Base-by-base conservation (phyloP, 371 early-diverging fungal species). In the Batkoa obscura region DNA sequence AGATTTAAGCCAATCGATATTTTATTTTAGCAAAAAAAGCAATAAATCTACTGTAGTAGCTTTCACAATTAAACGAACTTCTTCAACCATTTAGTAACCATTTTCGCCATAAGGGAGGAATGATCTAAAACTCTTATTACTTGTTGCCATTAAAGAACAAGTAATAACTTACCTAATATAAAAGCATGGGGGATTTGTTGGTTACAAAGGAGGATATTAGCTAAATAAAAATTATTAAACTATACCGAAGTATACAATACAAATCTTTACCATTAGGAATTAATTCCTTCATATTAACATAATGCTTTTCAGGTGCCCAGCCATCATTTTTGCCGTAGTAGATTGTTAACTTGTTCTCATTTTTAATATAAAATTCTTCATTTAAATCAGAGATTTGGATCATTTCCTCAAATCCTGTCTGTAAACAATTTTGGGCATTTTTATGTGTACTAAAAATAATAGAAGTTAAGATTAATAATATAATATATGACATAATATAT, bases 161-260 rank as follows among this genome's bases (percentile, higher is more conserved):
- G 8, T 50, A 6, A 23, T 48, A 50, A 10, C 3, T 35, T 53
- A 53, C 53, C 34, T 53, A 53, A 38, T 39, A 53, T 39, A 35
- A 53, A 53, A 30, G 53, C 53, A 38, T 53, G 53, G 12, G 53
- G 53, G 38, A 53, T 53, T 3, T 15, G 5, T 35, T 53, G 38
- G 2, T 5, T 37, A 35, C 53, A 53, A 34, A 53, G 53, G 3
- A 32, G 3, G 5, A 53, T 17, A 3, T 53, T 53, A 5, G 30
- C 53, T 53, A 53, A 33, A 33, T 37, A 3, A 37, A 38, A 37
- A 12, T 15, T 6, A 37, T 17, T 4, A 6, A 50, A 3, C 3
- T 30, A 50, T 35, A 12, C 6, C 10, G 8, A 37, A n/a, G 30
- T 37, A 38, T 2, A 12, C 12, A 6, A 3, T 10, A n/a, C n/a